Evolutionary conservation across 2,329 filamentous ascomycete species (phyloP), one percentile per base, ranked within the genome.

Genomic region (Nemania abortiva): DNA sequence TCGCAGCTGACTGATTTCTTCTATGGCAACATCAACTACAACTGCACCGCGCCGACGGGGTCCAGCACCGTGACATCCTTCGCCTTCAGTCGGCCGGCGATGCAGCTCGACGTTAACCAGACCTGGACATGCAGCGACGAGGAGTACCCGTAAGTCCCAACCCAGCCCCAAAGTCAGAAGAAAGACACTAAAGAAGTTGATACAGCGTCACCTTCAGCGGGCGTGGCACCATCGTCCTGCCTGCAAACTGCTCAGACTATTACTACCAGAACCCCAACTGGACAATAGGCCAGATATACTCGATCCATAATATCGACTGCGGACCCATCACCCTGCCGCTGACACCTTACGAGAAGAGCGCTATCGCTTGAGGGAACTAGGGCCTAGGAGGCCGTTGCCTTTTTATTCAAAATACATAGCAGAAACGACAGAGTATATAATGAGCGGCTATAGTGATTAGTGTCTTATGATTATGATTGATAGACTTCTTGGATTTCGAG

Each of bases 1-100:
- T 77, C 71, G 70, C 80, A 81, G 76, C 80, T 86, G 5, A 68
- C 58, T 10, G 82, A 85, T 72, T 87, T 86, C 75, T 88, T 86
- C 79, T 86, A 84, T 75, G 85, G 84, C 72, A 82, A 76, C 59
- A 20, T 81, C 39, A 60, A 73, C 53, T 87, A 86, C 79, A 75
- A 76, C 7, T 88, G 86, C 80, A 71, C 73, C 2, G 68, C 75
- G 10, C 78, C 80, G n/a, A 74, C 75, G 7, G 73, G 76, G 10
- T 73, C 74, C 2, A 72, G 70, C n/a, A 75, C 78, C 29, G 73
- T 76, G 54, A 82, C 81, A 2, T 80, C 75, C 0, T 88, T 87
- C 69, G 79, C 79, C 61, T 88, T 81, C 71, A 80, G 74, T 74
- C 75, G 79, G 13, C 77, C 82, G 3, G 72, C 72, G 31, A 74